Percentiles rank a stretch among this genome's conserved stretches.
These are phyloP conservation scores for Coniella vitis DNA, from an alignment of 2,329 filamentous ascomycete species.

Conservation along the genomic window DNA sequence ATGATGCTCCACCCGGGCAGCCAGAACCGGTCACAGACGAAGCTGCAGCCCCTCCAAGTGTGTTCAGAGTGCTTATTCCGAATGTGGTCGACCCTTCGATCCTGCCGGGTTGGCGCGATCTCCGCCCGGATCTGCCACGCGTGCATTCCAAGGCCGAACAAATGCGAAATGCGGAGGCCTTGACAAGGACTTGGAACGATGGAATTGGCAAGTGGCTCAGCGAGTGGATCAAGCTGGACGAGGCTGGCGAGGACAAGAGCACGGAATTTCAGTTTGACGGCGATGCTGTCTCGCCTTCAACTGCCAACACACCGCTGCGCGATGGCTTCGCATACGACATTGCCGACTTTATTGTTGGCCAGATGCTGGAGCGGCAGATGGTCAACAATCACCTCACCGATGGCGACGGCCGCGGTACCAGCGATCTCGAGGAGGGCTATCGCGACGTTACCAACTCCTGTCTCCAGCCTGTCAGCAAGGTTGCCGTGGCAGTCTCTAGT, in stretches of 20 bases:
- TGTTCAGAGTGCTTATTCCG: slow-evolving; percentile 46
- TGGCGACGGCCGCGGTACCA: slow-evolving; percentile 34
- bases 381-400: slow-evolving; percentile 35
- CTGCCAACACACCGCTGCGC: slow-evolving; percentile 26
- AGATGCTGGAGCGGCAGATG: slow-evolving; percentile 43
- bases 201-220: slow-evolving; percentile 32
- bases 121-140: slow-evolving; percentile 33
- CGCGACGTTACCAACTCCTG: slow-evolving; percentile 38
- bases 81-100: slow-evolving; percentile 47
- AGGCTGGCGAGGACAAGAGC: slow-evolving; percentile 11
- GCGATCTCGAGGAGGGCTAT: slow-evolving; percentile 30
- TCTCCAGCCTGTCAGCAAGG: slow-evolving; percentile 18
- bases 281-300: neutral
- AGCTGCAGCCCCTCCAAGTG: slow-evolving; percentile 7
- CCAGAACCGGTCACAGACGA: neutral
- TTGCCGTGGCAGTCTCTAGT: slow-evolving; percentile 10
- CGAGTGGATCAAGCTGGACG: slow-evolving; percentile 35
- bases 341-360: slow-evolving; percentile 33
- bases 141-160: slow-evolving; percentile 45
- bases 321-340: slow-evolving; percentile 37
- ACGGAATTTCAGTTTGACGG: slow-evolving; percentile 1
- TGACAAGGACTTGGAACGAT: slow-evolving; percentile 46
- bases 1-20: neutral
- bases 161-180: slow-evolving; percentile 44
- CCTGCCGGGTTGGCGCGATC: slow-evolving; percentile 43